Evolutionary conservation across 163 green algal genomes (phyloP).

Genomic region (Scenedesmus sp.): DNA sequence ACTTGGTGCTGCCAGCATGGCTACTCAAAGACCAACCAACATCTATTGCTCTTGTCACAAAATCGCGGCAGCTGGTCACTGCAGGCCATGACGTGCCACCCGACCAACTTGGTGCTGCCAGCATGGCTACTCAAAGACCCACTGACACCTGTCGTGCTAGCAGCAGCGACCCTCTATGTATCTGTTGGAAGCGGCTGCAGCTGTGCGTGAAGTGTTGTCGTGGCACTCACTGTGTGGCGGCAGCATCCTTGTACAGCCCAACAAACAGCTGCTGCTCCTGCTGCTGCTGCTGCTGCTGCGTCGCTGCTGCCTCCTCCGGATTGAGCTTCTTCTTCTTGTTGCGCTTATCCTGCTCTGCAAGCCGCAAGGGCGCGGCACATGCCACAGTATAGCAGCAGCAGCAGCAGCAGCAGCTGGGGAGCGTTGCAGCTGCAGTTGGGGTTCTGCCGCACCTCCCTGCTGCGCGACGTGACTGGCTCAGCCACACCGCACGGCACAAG

Average conservation of each 20-base stretch:
- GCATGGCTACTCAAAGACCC: too few species aligned
- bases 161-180: too few species aligned
- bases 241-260: slow-evolving; percentile 16
- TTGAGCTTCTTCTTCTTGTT: slow-evolving; percentile 48
- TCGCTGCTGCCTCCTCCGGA: background rate
- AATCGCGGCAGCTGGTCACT: too few species aligned
- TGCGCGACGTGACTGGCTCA: too few species aligned
- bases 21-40: too few species aligned
- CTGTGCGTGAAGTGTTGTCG: background rate
- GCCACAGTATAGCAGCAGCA: background rate
- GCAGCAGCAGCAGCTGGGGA: background rate
- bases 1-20: too few species aligned
- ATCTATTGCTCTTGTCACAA: too few species aligned
- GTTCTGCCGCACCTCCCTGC: background rate
- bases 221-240: slow-evolving; percentile 28
- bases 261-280: slow-evolving; percentile 42
- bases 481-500: too few species aligned
- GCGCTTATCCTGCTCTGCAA: slow-evolving; percentile 62
- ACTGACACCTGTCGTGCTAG: too few species aligned
- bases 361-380: background rate
- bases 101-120: too few species aligned
- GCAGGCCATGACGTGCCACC: too few species aligned
- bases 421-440: too few species aligned
- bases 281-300: slow-evolving; percentile 32
- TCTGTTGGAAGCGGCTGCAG: background rate